Percentiles rank a stretch among this genome's conserved stretches.
Conservation (phyloP, 495 filamentous ascomycete genomes). For the Podospora conica region DNA sequence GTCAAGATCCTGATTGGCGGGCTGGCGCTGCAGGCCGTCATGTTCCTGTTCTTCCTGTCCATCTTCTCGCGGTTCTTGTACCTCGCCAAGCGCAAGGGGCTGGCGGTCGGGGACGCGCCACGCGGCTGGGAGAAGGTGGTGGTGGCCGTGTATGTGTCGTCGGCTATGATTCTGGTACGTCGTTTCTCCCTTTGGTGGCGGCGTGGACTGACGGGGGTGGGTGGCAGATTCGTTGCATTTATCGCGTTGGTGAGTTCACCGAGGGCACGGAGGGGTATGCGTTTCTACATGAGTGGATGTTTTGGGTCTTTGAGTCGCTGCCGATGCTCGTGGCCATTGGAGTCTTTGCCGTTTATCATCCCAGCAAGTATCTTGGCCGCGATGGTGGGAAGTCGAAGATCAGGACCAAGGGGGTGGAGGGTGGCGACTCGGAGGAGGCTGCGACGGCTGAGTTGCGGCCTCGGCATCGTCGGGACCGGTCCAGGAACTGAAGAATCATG, state of each 20-base stretch:
- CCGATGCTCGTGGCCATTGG: conserved; percentile 46
- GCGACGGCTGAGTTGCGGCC: background rate
- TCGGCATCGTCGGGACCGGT: background rate
- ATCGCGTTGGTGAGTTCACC: conserved; percentile 58
- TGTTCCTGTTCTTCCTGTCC: conserved; percentile 45
- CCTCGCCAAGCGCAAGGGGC: background rate
- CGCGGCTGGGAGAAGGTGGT: conserved; percentile 47
- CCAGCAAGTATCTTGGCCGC: conserved; percentile 10
- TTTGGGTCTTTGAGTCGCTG: conserved; percentile 59
- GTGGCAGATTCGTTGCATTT: conserved; percentile 42
- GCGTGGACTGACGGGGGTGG: background rate
- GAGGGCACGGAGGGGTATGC: conserved; percentile 49
- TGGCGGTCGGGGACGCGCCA: background rate
- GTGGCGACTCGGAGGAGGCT: conserved; percentile 1
- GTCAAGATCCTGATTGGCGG: conserved; percentile 41
- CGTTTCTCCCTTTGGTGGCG: background rate
- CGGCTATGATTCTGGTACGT: conserved; percentile 50
- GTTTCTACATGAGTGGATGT: conserved; percentile 49
- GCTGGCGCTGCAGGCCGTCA: conserved; percentile 42
- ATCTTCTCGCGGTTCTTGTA: conserved; percentile 34
- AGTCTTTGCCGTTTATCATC: conserved; percentile 18
- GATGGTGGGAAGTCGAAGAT: conserved; percentile 5
- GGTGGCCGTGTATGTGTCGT: conserved; percentile 46
- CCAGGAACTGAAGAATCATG: background rate
- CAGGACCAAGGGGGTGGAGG: background rate